Percentiles rank a stretch among this genome's conserved stretches.
phyloP scores from a whole-genome alignment of 192 early-diverging fungal species.

The Piromyces finnis region DNA sequence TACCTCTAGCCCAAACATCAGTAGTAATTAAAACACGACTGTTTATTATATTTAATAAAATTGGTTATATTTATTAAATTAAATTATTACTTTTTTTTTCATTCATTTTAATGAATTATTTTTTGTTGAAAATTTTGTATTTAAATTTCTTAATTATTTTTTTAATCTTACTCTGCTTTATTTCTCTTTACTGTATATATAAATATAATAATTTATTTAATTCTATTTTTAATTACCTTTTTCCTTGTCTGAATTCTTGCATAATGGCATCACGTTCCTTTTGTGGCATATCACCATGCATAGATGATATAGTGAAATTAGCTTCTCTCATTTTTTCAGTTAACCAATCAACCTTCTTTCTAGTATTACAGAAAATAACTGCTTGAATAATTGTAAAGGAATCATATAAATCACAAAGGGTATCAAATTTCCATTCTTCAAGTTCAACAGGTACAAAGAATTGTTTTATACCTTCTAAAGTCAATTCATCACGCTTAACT shows the following conservation, averaged over 20 bases:
- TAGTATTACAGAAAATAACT: constrained; percentile 95
- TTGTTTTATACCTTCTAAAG: constrained; percentile 96
- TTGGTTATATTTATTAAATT: neutral
- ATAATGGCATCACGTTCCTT: constrained; percentile 94
- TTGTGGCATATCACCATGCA: constrained; percentile 99
- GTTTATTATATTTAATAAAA: neutral
- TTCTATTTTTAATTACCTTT: constrained; percentile 24
- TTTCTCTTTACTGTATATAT: too few species aligned
- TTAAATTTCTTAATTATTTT: too few species aligned
- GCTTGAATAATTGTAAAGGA: constrained; percentile 95
- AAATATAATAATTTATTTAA: too few species aligned
- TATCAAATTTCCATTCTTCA: constrained; percentile 98
- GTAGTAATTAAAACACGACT: constrained; percentile 95
- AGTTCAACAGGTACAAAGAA: constrained; percentile 95
- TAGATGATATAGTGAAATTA: constrained; percentile 95
- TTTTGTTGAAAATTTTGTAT: too few species aligned
- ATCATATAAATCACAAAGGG: constrained; percentile 92
- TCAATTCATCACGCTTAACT: constrained; percentile 97
- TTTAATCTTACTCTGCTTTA: too few species aligned
- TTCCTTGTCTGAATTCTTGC: constrained; percentile 87
- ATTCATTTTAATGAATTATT: too few species aligned
- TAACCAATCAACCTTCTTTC: constrained; percentile 94
- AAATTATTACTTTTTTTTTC: too few species aligned
- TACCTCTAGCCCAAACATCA: constrained; percentile 96
- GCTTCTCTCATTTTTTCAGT: constrained; percentile 87